Conservation (phyloP, 2,329 filamentous ascomycete species). For the Aspergillus versicolor region DNA sequence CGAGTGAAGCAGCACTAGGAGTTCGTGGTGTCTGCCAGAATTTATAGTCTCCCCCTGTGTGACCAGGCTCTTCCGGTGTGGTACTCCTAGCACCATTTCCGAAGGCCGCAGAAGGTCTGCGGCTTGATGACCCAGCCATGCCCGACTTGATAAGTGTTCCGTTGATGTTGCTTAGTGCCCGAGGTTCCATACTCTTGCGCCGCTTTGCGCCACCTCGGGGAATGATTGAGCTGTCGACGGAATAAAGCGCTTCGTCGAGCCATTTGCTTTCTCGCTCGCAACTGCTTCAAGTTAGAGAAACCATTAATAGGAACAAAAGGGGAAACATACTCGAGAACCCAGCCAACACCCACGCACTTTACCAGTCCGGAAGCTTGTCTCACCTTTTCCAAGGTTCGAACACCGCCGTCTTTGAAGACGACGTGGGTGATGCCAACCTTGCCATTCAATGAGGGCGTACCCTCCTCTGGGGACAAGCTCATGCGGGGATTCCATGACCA, state of each 20-base stretch:
- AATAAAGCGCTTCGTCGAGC: conserved; percentile 71
- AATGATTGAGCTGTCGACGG: conserved; percentile 65
- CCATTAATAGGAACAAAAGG: not conserved
- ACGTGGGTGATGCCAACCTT: conserved; percentile 82
- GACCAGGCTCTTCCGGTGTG: conserved; percentile 18
- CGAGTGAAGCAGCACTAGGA: conserved; percentile 30
- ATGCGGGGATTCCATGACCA: conserved; percentile 72
- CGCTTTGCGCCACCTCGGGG: conserved; percentile 70
- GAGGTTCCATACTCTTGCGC: conserved; percentile 79
- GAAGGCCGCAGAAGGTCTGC: conserved; percentile 32
- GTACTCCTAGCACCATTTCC: conserved; percentile 36
- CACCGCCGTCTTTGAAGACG: conserved; percentile 83
- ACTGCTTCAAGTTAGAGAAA: conserved; percentile 42
- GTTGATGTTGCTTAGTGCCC: conserved; percentile 66
- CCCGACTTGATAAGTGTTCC: conserved; percentile 55
- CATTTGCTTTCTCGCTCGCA: conserved; percentile 75
- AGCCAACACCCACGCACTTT: conserved; percentile 81
- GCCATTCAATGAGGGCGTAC: conserved; percentile 31
- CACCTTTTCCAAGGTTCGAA: conserved; percentile 78
- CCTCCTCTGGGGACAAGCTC: conserved; percentile 37
- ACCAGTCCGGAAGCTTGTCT: conserved; percentile 70
- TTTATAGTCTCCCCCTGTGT: conserved; percentile 20
- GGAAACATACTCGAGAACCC: conserved; percentile 79
- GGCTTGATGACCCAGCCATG: conserved; percentile 24
- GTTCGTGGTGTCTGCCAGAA: conserved; percentile 32